Percentiles rank a stretch among this genome's conserved stretches.
These are phyloP conservation scores for Eucalyptus curtisii DNA, from an alignment of 345 rosid genomes.

Conservation along the genomic window DNA sequence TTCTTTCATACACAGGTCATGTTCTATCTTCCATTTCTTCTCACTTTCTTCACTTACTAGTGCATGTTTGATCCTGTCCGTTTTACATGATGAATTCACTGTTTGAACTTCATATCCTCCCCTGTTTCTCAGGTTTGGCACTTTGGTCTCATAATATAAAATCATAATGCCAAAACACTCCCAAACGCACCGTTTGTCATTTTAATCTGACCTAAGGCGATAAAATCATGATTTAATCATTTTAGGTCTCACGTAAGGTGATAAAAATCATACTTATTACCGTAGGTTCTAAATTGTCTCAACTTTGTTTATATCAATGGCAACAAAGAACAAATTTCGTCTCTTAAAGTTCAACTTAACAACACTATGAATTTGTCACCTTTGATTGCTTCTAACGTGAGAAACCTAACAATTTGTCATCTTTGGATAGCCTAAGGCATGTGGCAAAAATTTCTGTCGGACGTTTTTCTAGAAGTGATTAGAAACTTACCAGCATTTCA, in stretches of 20 bases:
- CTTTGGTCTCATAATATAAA: slow-evolving; percentile 14
- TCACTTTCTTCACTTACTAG: neutral
- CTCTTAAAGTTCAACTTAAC: no score
- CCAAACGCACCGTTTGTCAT: fast-evolving
- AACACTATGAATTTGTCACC: neutral
- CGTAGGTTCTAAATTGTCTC: neutral
- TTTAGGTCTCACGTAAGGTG: neutral
- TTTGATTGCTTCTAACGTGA: neutral
- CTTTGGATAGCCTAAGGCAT: neutral
- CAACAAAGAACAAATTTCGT: no score
- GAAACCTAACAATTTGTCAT: neutral
- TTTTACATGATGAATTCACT: neutral
- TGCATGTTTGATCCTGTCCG: neutral
- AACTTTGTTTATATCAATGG: neutral
- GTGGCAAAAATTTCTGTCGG: neutral
- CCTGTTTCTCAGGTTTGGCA: slow-evolving; percentile 51
- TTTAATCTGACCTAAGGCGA: neutral
- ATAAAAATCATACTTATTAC: neutral
- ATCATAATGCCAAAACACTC: neutral
- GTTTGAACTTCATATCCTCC: neutral
- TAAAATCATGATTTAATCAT: neutral
- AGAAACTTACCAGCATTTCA: neutral
- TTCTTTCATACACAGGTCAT: no score
- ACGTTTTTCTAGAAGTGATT: neutral
- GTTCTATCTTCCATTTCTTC: no score